phyloP scores from a whole-genome alignment of 1,139 yeast genomes.

The Debaryomycetaceae sp. region DNA sequence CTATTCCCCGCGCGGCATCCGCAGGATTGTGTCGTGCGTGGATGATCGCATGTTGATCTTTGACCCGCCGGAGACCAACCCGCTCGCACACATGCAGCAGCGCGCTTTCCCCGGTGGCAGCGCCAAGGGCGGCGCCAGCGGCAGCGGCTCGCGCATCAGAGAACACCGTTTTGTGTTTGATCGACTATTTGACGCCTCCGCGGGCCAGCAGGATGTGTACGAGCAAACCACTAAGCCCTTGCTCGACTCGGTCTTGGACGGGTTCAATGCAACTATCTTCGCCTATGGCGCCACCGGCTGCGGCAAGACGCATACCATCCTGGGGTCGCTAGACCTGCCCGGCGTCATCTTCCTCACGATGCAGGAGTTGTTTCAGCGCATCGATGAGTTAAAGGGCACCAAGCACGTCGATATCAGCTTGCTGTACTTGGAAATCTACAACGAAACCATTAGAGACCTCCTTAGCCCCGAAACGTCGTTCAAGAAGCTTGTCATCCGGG shows the following conservation, averaged over 20 bases:
- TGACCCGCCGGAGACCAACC: slow-evolving; percentile 81
- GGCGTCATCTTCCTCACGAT: slow-evolving; percentile 80
- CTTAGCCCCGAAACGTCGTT: slow-evolving; percentile 51
- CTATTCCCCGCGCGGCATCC: slow-evolving; percentile 48
- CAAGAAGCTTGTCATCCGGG: slow-evolving; percentile 56
- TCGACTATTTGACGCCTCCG: slow-evolving; percentile 60
- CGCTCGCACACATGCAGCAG: slow-evolving; percentile 56
- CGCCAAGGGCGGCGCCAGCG: slow-evolving; percentile 7
- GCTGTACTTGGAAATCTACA: slow-evolving; percentile 83
- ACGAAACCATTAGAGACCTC: slow-evolving; percentile 81
- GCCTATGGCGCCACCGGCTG: slow-evolving; percentile 99
- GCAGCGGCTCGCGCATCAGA: slow-evolving; percentile 47
- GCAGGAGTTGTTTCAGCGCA: slow-evolving; percentile 64
- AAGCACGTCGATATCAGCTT: slow-evolving; percentile 58
- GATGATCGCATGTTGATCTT: slow-evolving; percentile 87
- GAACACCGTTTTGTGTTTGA: slow-evolving; percentile 86
- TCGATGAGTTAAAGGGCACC: slow-evolving; percentile 52
- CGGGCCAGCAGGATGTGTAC: slow-evolving; percentile 68
- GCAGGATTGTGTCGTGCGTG: slow-evolving; percentile 75
- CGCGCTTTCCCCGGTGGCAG: slow-evolving; percentile 46
- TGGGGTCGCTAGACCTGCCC: slow-evolving; percentile 69
- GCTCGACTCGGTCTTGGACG: slow-evolving; percentile 72
- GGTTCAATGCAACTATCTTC: slow-evolving; percentile 86
- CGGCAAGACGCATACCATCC: slow-evolving; percentile 92
- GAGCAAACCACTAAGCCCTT: slow-evolving; percentile 64